These are phyloP conservation scores for Scedosporium aurantiacum DNA, from an alignment of 2,329 filamentous ascomycete genomes.

Conservation along the genomic window DNA sequence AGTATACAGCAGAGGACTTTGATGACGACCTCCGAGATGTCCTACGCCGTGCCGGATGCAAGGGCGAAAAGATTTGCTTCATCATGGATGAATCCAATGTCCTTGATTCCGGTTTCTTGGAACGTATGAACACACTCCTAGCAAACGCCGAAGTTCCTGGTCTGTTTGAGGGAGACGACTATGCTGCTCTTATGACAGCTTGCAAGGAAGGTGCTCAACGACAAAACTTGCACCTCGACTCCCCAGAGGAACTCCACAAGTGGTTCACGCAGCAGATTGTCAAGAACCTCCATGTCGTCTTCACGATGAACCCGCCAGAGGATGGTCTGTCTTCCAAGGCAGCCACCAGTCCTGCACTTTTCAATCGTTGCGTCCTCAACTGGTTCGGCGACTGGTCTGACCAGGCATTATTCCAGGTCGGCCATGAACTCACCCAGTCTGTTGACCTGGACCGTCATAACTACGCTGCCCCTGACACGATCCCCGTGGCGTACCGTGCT, in stretches of 20 bases:
- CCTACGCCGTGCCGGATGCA: constrained; percentile 85
- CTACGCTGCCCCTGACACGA: constrained; percentile 78
- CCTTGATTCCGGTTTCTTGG: constrained; percentile 93
- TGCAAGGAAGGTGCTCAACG: constrained; percentile 97
- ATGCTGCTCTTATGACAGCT: constrained; percentile 95
- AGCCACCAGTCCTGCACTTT: constrained; percentile 91
- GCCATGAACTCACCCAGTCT: constrained; percentile 88
- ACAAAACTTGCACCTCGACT: constrained; percentile 89
- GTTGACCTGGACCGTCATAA: constrained; percentile 84
- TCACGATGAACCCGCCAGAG: constrained; percentile 99
- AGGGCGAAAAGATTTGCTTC: constrained; percentile 99
- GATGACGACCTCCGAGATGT: constrained; percentile 95
- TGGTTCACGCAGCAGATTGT: constrained; percentile 99
- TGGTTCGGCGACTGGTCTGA: constrained; percentile 99
- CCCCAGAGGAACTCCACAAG: constrained; percentile 98
- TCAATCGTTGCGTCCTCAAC: constrained; percentile 99
- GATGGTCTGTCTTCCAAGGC: constrained; percentile 92
- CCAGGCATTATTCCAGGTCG: constrained; percentile 96
- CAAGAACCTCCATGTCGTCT: constrained; percentile 97
- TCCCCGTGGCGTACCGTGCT: constrained; percentile 84
- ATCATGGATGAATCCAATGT: constrained; percentile 99
- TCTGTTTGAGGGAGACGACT: constrained; percentile 97
- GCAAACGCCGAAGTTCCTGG: constrained; percentile 99
- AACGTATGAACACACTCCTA: constrained; percentile 97
- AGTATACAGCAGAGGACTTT: constrained; percentile 96